Conservation (phyloP, 2,329 filamentous ascomycete genomes). For the Nothopassalora personata region DNA sequence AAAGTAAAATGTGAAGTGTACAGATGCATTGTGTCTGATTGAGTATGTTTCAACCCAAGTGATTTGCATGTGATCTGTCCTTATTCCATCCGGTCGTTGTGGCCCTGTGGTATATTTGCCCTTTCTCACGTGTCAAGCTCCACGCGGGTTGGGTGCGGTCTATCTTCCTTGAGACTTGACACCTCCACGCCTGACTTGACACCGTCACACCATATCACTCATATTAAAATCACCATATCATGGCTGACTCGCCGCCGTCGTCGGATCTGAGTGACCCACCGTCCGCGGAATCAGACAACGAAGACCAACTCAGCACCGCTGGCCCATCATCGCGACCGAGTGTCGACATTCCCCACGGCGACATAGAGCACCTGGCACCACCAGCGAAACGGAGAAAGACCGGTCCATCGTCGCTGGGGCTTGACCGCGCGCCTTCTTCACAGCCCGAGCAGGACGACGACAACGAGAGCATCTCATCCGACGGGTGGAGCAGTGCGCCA, state of each 20-base stretch:
- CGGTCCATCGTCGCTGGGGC: constrained; percentile 20
- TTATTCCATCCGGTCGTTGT: no score
- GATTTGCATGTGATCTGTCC: not conserved
- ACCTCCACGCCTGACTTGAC: not conserved
- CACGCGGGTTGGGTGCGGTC: no score
- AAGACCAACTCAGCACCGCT: constrained; percentile 48
- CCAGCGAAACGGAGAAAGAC: constrained; percentile 39
- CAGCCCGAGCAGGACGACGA: constrained; percentile 47
- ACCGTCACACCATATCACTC: not conserved
- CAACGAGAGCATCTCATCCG: constrained; percentile 62
- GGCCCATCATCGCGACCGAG: constrained; percentile 43
- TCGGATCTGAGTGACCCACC: constrained; percentile 58
- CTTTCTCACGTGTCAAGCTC: not conserved
- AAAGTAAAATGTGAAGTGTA: not conserved
- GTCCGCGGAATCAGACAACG: constrained; percentile 57
- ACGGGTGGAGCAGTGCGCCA: constrained; percentile 74
- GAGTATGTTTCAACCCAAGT: not conserved
- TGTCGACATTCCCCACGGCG: constrained; percentile 36
- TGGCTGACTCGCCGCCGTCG: constrained; percentile 54
- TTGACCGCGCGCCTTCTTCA: constrained; percentile 34
- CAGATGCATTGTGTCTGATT: not conserved
- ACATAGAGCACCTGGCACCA: constrained; percentile 25
- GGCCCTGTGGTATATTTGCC: no score
- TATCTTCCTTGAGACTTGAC: no score
- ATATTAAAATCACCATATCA: constrained; percentile 8